Conservation (phyloP, 192 early-diverging fungal genomes). For the Backusella tuberculispora region DNA sequence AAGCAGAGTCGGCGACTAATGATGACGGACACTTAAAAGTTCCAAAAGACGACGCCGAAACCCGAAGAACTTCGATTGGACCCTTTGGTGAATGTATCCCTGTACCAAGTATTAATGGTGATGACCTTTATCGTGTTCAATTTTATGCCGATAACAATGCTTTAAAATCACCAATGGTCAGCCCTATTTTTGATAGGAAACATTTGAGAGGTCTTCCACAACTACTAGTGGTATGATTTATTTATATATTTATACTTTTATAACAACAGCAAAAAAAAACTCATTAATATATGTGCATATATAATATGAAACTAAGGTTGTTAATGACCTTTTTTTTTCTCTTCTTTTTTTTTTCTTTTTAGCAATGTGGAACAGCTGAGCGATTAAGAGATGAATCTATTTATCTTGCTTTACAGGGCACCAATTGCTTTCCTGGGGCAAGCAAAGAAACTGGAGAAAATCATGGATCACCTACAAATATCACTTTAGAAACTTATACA, state of each 20-base stretch:
- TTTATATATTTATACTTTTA: not conserved
- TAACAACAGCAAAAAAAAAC: not conserved
- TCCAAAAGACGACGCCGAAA: not conserved
- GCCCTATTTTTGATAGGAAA: conserved; percentile 45
- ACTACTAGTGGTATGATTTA: conserved; percentile 46
- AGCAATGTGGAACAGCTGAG: conserved; percentile 52
- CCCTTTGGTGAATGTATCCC: conserved; percentile 16
- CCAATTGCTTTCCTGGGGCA: not conserved
- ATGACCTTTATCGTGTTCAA: conserved; percentile 43
- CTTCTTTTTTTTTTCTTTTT: not conserved
- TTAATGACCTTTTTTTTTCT: not conserved
- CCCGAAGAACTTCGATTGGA: conserved; percentile 18
- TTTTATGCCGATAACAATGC: conserved; percentile 51
- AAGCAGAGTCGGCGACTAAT: not conserved
- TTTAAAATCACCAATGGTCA: conserved; percentile 48
- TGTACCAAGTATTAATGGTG: not conserved
- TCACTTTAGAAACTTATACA: conserved; percentile 50
- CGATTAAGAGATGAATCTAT: conserved; percentile 53
- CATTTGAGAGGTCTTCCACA: conserved; percentile 44
- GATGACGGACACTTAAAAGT: not conserved
- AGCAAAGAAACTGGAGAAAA: not conserved
- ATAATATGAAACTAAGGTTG: no score
- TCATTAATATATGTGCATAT: no score
- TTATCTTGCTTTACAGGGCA: conserved; percentile 46
- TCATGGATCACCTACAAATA: conserved; percentile 10